Percentiles rank a stretch among this genome's conserved stretches.
These are phyloP conservation scores for Ophiocordyceps camponoti-rufipedis DNA, from an alignment of 2,329 filamentous ascomycete genomes.

Conservation along the genomic window DNA sequence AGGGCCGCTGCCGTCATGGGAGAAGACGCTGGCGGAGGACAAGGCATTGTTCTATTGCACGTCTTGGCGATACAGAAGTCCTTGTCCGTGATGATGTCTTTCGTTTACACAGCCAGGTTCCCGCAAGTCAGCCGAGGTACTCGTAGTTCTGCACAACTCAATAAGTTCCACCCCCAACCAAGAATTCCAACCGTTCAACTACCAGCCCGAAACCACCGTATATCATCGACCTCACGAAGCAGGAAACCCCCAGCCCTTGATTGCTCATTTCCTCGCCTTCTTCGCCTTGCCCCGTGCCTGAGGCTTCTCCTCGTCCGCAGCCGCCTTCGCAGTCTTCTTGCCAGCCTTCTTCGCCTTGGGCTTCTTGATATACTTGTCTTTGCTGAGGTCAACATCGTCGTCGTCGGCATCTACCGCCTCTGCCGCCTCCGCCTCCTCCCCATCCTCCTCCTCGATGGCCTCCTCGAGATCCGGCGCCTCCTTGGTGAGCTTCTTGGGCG, in stretches of 20 bases:
- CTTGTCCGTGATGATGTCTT: too few species aligned
- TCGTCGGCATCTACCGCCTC: slow-evolving; percentile 39
- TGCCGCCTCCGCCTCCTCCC: slow-evolving; percentile 39
- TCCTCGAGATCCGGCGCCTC: slow-evolving; percentile 90
- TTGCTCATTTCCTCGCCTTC: slow-evolving; percentile 25
- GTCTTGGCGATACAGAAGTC: neutral
- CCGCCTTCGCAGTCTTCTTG: slow-evolving; percentile 26
- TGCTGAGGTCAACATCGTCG: slow-evolving; percentile 67
- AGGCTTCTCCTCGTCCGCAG: slow-evolving; percentile 33
- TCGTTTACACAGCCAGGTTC: too few species aligned
- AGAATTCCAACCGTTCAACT: too few species aligned
- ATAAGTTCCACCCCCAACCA: too few species aligned
- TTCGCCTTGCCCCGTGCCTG: slow-evolving; percentile 26
- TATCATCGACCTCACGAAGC: neutral
- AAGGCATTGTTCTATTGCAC: neutral
- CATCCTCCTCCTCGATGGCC: slow-evolving; percentile 83
- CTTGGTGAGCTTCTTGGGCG: slow-evolving; percentile 50
- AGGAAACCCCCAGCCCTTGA: neutral
- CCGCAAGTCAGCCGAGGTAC: too few species aligned
- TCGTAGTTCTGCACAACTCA: too few species aligned
- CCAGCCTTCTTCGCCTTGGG: slow-evolving; percentile 50
- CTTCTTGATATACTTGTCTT: slow-evolving; percentile 90
- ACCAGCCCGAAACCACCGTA: too few species aligned
- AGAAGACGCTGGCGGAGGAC: too few species aligned
- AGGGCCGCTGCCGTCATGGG: too few species aligned